Conservation (phyloP, 768 basidiomycete species). For the Lactarius sanguifluus region DNA sequence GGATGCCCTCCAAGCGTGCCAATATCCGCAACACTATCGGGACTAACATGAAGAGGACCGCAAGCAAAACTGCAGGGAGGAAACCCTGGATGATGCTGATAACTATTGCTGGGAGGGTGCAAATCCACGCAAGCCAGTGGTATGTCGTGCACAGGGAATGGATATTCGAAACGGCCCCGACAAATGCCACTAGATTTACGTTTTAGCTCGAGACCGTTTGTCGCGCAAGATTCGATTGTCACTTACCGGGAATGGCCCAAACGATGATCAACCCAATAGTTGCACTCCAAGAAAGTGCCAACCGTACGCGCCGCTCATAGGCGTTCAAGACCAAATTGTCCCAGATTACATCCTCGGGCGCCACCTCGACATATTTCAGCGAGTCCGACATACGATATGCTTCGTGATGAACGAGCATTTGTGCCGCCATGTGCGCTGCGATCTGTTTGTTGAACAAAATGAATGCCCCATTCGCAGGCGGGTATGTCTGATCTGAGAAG, state of each 20-base stretch:
- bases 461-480: slow-evolving; percentile 62
- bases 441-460: slow-evolving; percentile 92
- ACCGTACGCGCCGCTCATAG: slow-evolving; percentile 55
- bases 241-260: slow-evolving; percentile 81
- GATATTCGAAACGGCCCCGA: slow-evolving; percentile 86
- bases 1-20: slow-evolving; percentile 86
- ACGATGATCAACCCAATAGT: slow-evolving; percentile 81
- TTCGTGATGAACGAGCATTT: slow-evolving; percentile 73
- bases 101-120: slow-evolving; percentile 59
- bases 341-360: slow-evolving; percentile 92
- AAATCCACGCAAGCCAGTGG: slow-evolving; percentile 83
- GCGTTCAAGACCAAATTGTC: slow-evolving; percentile 84
- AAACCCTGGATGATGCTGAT: slow-evolving; percentile 89
- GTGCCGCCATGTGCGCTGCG: slow-evolving; percentile 83
- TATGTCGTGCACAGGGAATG: slow-evolving; percentile 60
- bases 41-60: slow-evolving; percentile 88
- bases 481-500: slow-evolving; percentile 35
- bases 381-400: slow-evolving; percentile 74
- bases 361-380: slow-evolving; percentile 70
- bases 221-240: not conserved
- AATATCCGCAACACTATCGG: slow-evolving; percentile 80
- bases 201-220: not conserved
- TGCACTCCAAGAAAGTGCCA: slow-evolving; percentile 60
- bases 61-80: slow-evolving; percentile 81
- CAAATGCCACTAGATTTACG: slow-evolving; percentile 43